These are phyloP conservation scores for Monilinia laxa DNA, from an alignment of 2,329 filamentous ascomycete species.

Conservation along the genomic window DNA sequence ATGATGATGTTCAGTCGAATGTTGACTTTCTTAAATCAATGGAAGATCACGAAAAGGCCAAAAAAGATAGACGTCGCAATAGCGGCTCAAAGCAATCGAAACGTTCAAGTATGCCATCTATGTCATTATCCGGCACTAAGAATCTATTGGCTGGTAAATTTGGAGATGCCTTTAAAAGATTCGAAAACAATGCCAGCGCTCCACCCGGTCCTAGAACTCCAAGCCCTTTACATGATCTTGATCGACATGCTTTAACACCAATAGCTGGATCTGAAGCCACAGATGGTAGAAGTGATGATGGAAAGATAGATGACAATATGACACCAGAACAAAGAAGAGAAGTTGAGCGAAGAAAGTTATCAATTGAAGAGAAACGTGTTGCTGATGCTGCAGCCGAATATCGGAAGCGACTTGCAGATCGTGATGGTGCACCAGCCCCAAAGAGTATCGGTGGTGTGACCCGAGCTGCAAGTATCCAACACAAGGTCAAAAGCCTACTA, in stretches of 20 bases:
- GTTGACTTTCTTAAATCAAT: slow-evolving; percentile 79
- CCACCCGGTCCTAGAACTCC: slow-evolving; percentile 45
- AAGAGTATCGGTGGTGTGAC: slow-evolving; percentile 59
- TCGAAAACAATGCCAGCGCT: slow-evolving; percentile 59
- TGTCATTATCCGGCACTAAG: slow-evolving; percentile 72
- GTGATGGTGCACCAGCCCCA: slow-evolving; percentile 51
- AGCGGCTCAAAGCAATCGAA: slow-evolving; percentile 61
- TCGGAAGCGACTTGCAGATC: slow-evolving; percentile 67
- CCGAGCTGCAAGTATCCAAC: slow-evolving; percentile 82
- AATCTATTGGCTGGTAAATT: slow-evolving; percentile 85
- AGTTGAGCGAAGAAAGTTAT: slow-evolving; percentile 75
- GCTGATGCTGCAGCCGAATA: slow-evolving; percentile 88
- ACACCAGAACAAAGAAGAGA: slow-evolving; percentile 88
- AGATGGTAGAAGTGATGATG: slow-evolving; percentile 65
- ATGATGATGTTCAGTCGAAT: slow-evolving; percentile 65
- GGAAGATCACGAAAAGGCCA: slow-evolving; percentile 61
- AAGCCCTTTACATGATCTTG: slow-evolving; percentile 44
- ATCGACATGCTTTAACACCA: slow-evolving; percentile 55
- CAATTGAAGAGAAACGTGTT: slow-evolving; percentile 86
- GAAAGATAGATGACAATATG: slow-evolving; percentile 65
- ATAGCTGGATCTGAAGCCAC: slow-evolving; percentile 76
- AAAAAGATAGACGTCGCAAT: slow-evolving; percentile 51
- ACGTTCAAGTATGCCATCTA: slow-evolving; percentile 67
- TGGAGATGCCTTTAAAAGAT: slow-evolving; percentile 89
- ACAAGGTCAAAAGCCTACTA: slow-evolving; percentile 81